phyloP scores from a whole-genome alignment of 164 flowering plant genomes.

The Taxillus chinensis region DNA sequence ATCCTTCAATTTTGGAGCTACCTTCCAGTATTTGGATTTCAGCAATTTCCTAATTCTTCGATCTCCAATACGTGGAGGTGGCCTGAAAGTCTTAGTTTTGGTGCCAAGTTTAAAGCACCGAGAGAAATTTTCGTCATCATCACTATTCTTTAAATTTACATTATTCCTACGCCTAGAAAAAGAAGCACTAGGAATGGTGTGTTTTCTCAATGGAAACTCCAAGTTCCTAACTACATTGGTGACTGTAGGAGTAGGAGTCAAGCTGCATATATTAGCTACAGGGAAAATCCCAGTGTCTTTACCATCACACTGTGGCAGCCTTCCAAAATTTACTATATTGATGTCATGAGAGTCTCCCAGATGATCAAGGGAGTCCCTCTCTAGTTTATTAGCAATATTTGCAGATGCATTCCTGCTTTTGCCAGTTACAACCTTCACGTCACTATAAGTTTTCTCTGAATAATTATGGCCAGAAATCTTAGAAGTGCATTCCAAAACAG shows the following conservation, averaged over 20 bases:
- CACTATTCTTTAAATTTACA: constrained; percentile 24
- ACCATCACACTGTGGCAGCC: constrained; percentile 3
- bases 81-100: constrained; percentile 23
- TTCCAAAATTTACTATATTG: constrained; percentile 9
- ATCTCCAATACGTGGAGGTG: constrained; percentile 20
- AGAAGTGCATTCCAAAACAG: constrained; percentile 17
- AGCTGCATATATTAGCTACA: constrained; percentile 2
- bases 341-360: constrained; percentile 13
- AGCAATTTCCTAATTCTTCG: constrained; percentile 33
- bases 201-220: constrained; percentile 13
- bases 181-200: constrained; percentile 18
- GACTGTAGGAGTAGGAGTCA: constrained; percentile 5
- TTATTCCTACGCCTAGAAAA: constrained; percentile 20
- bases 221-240: constrained; percentile 12
- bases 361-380: constrained; percentile 8
- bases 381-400: constrained; percentile 6
- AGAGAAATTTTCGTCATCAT: constrained; percentile 34
- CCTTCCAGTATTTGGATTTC: constrained; percentile 36
- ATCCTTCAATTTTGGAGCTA: constrained; percentile 29
- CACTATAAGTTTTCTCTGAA: constrained; percentile 11
- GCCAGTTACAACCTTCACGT: constrained; percentile 15
- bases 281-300: constrained; percentile 7
- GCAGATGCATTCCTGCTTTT: constrained; percentile 5
- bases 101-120: constrained; percentile 18
- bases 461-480: constrained; percentile 8